Evolutionary conservation across 2,329 filamentous ascomycete genomes (phyloP).

Genomic region (Phialemoniopsis sp.): DNA sequence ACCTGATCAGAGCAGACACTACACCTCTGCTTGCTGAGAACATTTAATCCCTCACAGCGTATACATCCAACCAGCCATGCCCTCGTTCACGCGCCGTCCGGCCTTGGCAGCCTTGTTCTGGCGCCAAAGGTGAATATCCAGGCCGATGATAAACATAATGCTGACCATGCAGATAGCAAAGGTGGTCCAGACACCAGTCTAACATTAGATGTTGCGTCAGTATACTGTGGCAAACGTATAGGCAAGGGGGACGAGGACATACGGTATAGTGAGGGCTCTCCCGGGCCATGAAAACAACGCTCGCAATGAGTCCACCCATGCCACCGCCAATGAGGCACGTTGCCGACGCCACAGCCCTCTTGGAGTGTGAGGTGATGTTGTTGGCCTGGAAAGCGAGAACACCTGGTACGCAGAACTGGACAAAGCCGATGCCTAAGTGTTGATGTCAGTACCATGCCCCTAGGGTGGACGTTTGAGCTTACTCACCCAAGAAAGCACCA

Average conservation of each 20-base stretch:
- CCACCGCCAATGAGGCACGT: conserved; percentile 21
- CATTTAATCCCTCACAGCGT: conserved; percentile 1
- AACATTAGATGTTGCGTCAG: neutral
- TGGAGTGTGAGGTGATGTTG: conserved; percentile 22
- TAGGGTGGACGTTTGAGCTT: too few species aligned
- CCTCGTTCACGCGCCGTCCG: conserved; percentile 3
- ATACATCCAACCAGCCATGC: conserved; percentile 7
- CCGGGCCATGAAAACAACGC: conserved; percentile 12
- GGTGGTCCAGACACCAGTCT: conserved; percentile 9
- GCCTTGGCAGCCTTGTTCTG: conserved; percentile 7
- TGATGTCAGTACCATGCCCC: conserved; percentile 8
- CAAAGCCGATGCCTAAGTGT: conserved; percentile 17
- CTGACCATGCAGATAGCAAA: conserved; percentile 8
- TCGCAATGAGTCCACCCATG: conserved; percentile 15
- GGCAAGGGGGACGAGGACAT: neutral
- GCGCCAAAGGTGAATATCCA: conserved; percentile 8
- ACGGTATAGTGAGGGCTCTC: conserved; percentile 15
- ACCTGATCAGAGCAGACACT: too few species aligned
- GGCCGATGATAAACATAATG: conserved; percentile 5
- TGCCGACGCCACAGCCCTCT: conserved; percentile 20
- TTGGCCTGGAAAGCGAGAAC: conserved; percentile 23
- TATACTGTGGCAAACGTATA: neutral
- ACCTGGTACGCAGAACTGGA: conserved; percentile 20
- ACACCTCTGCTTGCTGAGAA: too few species aligned
- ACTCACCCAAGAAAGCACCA: too few species aligned